Evolutionary conservation across 2,329 filamentous ascomycete genomes (phyloP).

Genomic region (Chalara sp.): DNA sequence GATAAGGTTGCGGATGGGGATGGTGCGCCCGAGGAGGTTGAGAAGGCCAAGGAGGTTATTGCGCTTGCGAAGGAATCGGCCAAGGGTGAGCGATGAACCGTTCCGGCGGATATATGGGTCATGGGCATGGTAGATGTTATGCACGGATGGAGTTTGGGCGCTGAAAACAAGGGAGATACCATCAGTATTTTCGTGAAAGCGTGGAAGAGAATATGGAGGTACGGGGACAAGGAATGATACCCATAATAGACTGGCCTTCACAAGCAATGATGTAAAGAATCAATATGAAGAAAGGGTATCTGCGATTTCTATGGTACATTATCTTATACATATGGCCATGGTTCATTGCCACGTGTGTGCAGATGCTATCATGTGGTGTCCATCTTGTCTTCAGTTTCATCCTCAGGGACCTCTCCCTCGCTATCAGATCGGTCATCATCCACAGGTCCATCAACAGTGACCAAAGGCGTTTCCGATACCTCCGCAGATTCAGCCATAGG

Average conservation of each 20-base stretch:
- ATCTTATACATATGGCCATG: background rate
- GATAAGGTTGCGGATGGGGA: slow-evolving; percentile 63
- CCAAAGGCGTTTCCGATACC: slow-evolving; percentile 35
- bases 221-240: slow-evolving; percentile 1
- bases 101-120: too few species aligned
- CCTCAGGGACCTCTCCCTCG: slow-evolving; percentile 13
- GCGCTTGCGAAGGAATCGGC: slow-evolving; percentile 36
- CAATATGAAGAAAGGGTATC: slow-evolving; percentile 17
- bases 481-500: slow-evolving; percentile 6
- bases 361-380: slow-evolving; percentile 43
- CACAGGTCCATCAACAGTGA: slow-evolving; percentile 42
- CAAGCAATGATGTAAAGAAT: background rate
- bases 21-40: slow-evolving; percentile 36
- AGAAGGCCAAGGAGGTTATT: slow-evolving; percentile 44
- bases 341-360: background rate
- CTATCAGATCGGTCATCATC: slow-evolving; percentile 21
- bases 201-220: too few species aligned
- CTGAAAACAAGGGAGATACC: background rate
- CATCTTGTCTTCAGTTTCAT: slow-evolving; percentile 51
- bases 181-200: too few species aligned
- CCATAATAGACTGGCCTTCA: background rate
- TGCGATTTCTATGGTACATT: slow-evolving; percentile 21
- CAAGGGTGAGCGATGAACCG: background rate
- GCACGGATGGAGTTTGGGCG: background rate
- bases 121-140: background rate